Percentiles rank a stretch among this genome's conserved stretches.
phyloP scores from a whole-genome alignment of 2,329 filamentous ascomycete species.

The Penicillium sp. region DNA sequence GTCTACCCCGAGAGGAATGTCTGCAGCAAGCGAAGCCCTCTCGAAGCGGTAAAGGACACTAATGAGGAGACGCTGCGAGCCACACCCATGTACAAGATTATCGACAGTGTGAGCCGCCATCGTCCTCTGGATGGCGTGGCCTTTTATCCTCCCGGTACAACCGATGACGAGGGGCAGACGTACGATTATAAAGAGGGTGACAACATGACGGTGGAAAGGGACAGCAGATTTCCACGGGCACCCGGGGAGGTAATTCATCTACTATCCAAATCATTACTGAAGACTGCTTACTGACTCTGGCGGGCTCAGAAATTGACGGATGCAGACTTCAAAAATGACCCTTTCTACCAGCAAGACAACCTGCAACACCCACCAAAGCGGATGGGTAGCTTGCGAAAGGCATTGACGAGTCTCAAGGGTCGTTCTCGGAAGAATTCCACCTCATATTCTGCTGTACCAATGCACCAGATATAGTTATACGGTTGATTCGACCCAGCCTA shows the following conservation, averaged over 20 bases:
- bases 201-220: slow-evolving; percentile 71
- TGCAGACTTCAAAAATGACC: slow-evolving; percentile 38
- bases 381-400: slow-evolving; percentile 14
- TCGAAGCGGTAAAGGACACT: slow-evolving; percentile 69
- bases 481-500: not conserved
- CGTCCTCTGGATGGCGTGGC: slow-evolving; percentile 79
- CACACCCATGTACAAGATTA: slow-evolving; percentile 72
- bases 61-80: slow-evolving; percentile 76
- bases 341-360: slow-evolving; percentile 26
- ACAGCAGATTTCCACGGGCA: slow-evolving; percentile 68
- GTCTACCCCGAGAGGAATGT: slow-evolving; percentile 70
- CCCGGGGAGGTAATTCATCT: slow-evolving; percentile 61
- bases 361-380: slow-evolving; percentile 12
- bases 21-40: slow-evolving; percentile 59
- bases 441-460: not conserved
- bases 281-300: not conserved
- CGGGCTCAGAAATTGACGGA: slow-evolving; percentile 35
- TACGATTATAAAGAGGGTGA: slow-evolving; percentile 83
- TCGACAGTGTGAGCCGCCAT: slow-evolving; percentile 68
- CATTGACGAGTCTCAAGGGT: slow-evolving; percentile 12
- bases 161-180: slow-evolving; percentile 63
- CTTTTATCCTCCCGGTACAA: slow-evolving; percentile 66
- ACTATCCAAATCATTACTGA: not conserved
- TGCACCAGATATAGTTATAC: not conserved
- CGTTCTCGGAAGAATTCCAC: slow-evolving; percentile 11